Percentiles rank a stretch among this genome's conserved stretches.
These are phyloP conservation scores for Didymella pomorum DNA, from an alignment of 2,329 filamentous ascomycete species.

Conservation along the genomic window DNA sequence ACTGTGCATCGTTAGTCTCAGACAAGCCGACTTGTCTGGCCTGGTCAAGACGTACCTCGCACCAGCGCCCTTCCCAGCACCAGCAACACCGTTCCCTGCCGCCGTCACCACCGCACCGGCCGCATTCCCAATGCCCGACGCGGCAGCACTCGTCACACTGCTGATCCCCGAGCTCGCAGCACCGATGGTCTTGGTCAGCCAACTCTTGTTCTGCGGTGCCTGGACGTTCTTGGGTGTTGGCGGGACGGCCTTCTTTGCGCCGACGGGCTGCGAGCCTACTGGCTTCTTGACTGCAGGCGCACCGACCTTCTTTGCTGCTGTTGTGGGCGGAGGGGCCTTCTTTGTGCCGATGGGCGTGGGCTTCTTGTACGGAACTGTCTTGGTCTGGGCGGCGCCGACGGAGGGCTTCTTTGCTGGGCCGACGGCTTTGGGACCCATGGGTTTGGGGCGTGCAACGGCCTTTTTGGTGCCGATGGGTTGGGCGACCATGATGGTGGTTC, in stretches of 20 bases:
- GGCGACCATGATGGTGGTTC: conserved; percentile 29
- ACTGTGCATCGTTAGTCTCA: conserved; percentile 30
- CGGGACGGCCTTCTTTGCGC: conserved; percentile 23
- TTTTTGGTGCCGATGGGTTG: conserved; percentile 42
- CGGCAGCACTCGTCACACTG: conserved; percentile 54
- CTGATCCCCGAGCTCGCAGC: conserved; percentile 54
- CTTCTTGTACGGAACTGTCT: conserved; percentile 32
- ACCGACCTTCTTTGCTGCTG: conserved; percentile 17
- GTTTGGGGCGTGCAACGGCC: conserved; percentile 25
- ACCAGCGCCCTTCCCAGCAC: conserved; percentile 56
- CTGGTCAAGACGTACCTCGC: conserved; percentile 21
- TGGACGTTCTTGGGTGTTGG: conserved; percentile 17
- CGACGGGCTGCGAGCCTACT: conserved; percentile 12
- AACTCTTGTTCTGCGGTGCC: conserved; percentile 51
- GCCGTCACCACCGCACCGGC: conserved; percentile 54
- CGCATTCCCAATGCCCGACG: conserved; percentile 55
- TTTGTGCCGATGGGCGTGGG: conserved; percentile 20
- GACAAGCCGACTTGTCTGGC: no score
- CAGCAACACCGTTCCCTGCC: conserved; percentile 58
- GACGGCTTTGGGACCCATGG: conserved; percentile 24
- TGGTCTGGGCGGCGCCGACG: conserved; percentile 16
- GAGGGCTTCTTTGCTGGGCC: conserved; percentile 29
- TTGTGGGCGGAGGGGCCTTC: conserved; percentile 18
- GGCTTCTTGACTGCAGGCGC: conserved; percentile 14
- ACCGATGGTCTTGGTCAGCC: conserved; percentile 56